Evolutionary conservation across 495 filamentous ascomycete genomes (phyloP).

Genomic region (Filosporella fistucella): DNA sequence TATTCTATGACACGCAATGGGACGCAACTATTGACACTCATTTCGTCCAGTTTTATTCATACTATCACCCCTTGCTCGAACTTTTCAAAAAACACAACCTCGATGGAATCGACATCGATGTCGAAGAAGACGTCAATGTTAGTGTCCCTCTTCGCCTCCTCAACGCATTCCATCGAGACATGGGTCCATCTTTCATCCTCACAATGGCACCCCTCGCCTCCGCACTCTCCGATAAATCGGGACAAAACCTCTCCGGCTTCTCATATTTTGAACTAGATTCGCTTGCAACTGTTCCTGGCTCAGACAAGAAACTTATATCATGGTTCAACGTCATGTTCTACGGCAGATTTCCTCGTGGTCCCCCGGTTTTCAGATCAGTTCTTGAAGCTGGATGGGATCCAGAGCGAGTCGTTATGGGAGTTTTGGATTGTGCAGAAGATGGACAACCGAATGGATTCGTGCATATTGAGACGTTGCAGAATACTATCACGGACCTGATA

Average conservation of each 20-base stretch:
- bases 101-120: constrained; percentile 38
- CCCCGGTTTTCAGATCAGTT: constrained; percentile 31
- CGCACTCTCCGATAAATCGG: constrained; percentile 28
- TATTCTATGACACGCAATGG: background rate
- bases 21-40: background rate
- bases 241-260: constrained; percentile 36
- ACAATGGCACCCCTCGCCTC: constrained; percentile 39
- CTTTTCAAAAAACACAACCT: constrained; percentile 28
- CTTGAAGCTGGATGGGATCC: constrained; percentile 33
- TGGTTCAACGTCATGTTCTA: constrained; percentile 45
- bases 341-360: constrained; percentile 32
- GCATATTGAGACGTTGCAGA: constrained; percentile 10
- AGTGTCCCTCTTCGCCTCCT: constrained; percentile 29
- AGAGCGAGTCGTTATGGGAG: constrained; percentile 33
- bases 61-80: constrained; percentile 32
- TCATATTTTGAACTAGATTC: constrained; percentile 31
- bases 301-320: constrained; percentile 18
- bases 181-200: constrained; percentile 38
- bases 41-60: constrained; percentile 35
- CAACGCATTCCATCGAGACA: constrained; percentile 32
- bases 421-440: constrained; percentile 33
- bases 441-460: constrained; percentile 30
- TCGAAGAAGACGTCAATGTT: constrained; percentile 35
- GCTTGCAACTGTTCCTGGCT: constrained; percentile 23
- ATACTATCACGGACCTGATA: constrained; percentile 23